Base-by-base conservation (phyloP, 2,329 filamentous ascomycete species). In the Botrytis hyacinthi region DNA sequence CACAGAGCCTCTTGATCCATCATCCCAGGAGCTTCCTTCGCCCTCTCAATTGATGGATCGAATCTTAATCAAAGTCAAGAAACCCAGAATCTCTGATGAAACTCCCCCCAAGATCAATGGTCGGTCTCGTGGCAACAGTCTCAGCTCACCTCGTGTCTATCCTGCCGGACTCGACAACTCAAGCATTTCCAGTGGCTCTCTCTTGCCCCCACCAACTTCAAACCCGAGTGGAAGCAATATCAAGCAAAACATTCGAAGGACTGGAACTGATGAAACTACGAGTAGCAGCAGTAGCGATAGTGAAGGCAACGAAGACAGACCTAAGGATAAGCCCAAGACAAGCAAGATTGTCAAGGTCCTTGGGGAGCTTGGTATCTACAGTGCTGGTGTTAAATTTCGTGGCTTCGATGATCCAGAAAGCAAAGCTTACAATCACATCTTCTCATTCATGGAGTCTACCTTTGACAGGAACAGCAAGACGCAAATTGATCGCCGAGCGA, bases 31-130 rank as follows among this genome's bases (percentile, higher is more conserved):
- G 74, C 87, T 98, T 20, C 96, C 96, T 0, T 92, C 93, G 1
- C 96, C 96, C 0, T 93, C 96, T 65, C 91, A 98, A 77, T 86
- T 99, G 65, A 93, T 92, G 83, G 86, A 92, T 78, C 91, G 91
- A 60, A 93, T 98, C 73, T 85, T 99, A 73, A 91, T 98, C 86
- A 99, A 99, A 82, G 96, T 98, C 76, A 99, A 98, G 83, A 92
- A 93, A 77, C 90, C 93, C 12, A 87, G 77, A 86, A 29, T 71
- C 3, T 71, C 75, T 26, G 78, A 79, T 57, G 79, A 80, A 18
- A 10, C 72, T 26, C 57, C 87, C 63, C 82, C 80, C 20, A 84
- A 86, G 61, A 67, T 84, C 81, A 82, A 83, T 16, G 86, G 87
- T 26, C 85, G 89, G 59, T 85, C 85, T 72, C 86, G 89, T 37